Evolutionary conservation across 164 flowering plant species (phyloP), one percentile per base, ranked within the genome.

Genomic region (Euptelea pleiosperma): DNA sequence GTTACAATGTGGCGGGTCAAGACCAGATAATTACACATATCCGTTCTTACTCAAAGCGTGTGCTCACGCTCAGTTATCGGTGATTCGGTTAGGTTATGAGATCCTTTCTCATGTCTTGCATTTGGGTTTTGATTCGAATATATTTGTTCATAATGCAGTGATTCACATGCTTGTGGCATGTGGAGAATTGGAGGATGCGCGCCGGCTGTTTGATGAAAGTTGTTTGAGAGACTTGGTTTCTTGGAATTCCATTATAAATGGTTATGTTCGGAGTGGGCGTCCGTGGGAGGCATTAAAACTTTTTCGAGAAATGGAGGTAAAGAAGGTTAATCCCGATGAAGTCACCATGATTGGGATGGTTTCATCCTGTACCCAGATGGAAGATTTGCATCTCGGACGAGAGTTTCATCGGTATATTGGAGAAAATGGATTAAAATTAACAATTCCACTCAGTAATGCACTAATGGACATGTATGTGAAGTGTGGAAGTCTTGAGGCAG

Each of bases 231-330:
- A 87, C 62, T 72, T 87, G 73, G 88, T 87, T 47, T 73, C 85
- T 33, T 87, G 90, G 87, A 87, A 87, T 72, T 77, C 85, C 25
- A 63, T 86, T 75, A 82, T 84, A 40, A 77, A 79, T 75, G 94
- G 88, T 22, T 84, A 77, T 74, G 86, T 71, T 45, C 79, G 60
- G 62, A 50, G 74, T 39, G 84, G 82, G 42, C 30, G 22, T 22
- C 67, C 70, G 2, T 15, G 19, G 10, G 78, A 76, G 11, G 86
- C 85, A 2, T 44, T 84, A 53, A 41, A 52, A 52, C 41, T 81
- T 16, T 82, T 62, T 63, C 21, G 58, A 7, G 70, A 74, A 28
- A 79, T 82, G 86, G 65, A 60, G 52, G 57, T 4, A 42, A 77
- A 70, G 58, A 61, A 66, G 19, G 61, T 84, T 12, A 57, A 48